Conservation (phyloP, 164 flowering plant genomes). For the Stephania japonica region DNA sequence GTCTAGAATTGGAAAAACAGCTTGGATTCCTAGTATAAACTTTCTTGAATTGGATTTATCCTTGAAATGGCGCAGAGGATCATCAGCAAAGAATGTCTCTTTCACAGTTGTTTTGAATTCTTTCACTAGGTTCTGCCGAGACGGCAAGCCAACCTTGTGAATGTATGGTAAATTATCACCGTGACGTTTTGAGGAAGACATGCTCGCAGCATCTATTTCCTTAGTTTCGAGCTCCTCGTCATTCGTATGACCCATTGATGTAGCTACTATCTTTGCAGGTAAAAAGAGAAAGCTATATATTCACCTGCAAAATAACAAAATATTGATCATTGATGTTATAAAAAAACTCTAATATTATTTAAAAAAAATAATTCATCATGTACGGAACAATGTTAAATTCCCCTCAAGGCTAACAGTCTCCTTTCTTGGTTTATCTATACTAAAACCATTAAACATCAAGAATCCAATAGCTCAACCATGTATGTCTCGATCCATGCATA, state of each 20-base stretch:
- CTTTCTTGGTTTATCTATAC: too few species aligned
- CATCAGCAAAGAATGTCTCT: conserved; percentile 72
- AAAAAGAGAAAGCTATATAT: neutral
- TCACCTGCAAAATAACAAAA: conserved; percentile 17
- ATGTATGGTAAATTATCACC: conserved; percentile 22
- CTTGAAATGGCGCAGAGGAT: conserved; percentile 68
- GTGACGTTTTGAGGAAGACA: conserved; percentile 28
- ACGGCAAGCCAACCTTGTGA: conserved; percentile 62
- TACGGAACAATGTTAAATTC: neutral
- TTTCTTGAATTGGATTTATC: conserved; percentile 52
- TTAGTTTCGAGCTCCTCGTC: conserved; percentile 28
- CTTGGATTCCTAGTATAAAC: conserved; percentile 50
- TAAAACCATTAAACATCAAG: neutral
- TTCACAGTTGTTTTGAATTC: conserved; percentile 42
- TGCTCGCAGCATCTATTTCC: conserved; percentile 33
- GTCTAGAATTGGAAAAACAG: conserved; percentile 62
- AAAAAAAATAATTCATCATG: neutral
- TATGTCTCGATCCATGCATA: too few species aligned
- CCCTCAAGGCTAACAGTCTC: neutral
- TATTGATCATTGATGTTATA: conserved; percentile 4
- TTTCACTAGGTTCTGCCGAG: conserved; percentile 45
- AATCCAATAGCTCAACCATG: neutral
- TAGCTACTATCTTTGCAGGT: neutral
- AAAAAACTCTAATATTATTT: neutral
- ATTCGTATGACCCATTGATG: conserved; percentile 27